Conservation (phyloP, 2,329 filamentous ascomycete genomes). For the Venturia oleaginea region DNA sequence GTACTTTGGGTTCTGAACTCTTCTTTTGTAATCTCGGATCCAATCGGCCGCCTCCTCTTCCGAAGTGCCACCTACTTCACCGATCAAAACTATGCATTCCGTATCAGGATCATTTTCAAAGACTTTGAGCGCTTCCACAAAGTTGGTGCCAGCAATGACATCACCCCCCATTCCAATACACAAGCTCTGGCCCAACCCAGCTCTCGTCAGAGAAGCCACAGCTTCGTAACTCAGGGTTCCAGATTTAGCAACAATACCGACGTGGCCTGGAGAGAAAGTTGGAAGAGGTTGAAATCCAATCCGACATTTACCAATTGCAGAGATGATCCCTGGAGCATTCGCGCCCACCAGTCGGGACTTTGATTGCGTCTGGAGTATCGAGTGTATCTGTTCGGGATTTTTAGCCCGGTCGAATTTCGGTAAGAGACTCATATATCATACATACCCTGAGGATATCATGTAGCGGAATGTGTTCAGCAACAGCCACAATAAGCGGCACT, state of each 20-base stretch:
- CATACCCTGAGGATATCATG: conserved; percentile 66
- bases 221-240: conserved; percentile 75
- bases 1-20: conserved; percentile 54
- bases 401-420: not conserved
- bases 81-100: conserved; percentile 61
- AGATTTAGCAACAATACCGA: conserved; percentile 73
- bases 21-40: conserved; percentile 56
- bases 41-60: conserved; percentile 66
- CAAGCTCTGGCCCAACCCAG: conserved; percentile 67
- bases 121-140: conserved; percentile 60
- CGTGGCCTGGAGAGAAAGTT: conserved; percentile 58
- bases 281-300: conserved; percentile 70
- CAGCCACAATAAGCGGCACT: conserved; percentile 66
- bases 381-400: conserved; percentile 45
- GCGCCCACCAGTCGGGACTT: conserved; percentile 66
- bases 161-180: conserved; percentile 74
- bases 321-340: conserved; percentile 76
- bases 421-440: conserved; percentile 26
- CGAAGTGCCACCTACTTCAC: conserved; percentile 61
- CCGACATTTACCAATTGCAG: conserved; percentile 58
- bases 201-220: conserved; percentile 62
- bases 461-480: conserved; percentile 71
- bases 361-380: conserved; percentile 61
- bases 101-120: conserved; percentile 60
- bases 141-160: conserved; percentile 62